phyloP scores from a whole-genome alignment of 2,329 filamentous ascomycete genomes.

The Microcyclosporella mali region DNA sequence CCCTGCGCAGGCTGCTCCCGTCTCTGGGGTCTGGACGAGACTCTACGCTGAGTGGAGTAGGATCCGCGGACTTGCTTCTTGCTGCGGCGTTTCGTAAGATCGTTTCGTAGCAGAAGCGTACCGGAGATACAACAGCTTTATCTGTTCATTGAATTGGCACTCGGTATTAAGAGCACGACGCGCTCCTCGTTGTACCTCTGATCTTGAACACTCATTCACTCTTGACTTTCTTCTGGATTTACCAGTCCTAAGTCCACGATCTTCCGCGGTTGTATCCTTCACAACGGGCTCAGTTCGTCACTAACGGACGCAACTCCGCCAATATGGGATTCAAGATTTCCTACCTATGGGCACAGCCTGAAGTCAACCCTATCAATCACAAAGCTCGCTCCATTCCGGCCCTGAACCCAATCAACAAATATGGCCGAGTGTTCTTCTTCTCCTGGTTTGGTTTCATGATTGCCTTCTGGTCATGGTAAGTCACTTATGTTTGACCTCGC shows the following conservation, averaged over 20 bases:
- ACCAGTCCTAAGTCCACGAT: not conserved
- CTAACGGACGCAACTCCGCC: not conserved
- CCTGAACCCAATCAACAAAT: constrained; percentile 69
- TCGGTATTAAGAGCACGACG: not conserved
- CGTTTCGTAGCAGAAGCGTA: constrained; percentile 1
- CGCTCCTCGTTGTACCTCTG: too few relatives aligned
- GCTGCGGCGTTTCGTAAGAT: constrained; percentile 8
- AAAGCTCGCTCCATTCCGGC: constrained; percentile 77
- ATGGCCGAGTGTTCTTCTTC: constrained; percentile 87
- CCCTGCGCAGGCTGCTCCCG: too few relatives aligned
- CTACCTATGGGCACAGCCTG: constrained; percentile 50
- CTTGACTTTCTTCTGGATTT: not conserved
- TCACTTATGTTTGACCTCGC: too few relatives aligned
- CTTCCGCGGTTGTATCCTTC: not conserved
- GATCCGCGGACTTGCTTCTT: constrained; percentile 20
- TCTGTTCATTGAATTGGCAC: not conserved
- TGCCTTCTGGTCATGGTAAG: constrained; percentile 74
- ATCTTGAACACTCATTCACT: not conserved
- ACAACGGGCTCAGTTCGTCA: not conserved
- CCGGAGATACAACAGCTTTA: constrained; percentile 13
- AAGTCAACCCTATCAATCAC: constrained; percentile 74
- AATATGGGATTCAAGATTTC: constrained; percentile 18
- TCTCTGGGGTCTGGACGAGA: too few relatives aligned
- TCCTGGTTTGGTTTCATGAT: constrained; percentile 82
- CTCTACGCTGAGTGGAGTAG: too few relatives aligned